Evolutionary conservation across 306 rosid species (phyloP), one percentile per base, ranked within the genome.

Genomic region (Dryas octopetala): DNA sequence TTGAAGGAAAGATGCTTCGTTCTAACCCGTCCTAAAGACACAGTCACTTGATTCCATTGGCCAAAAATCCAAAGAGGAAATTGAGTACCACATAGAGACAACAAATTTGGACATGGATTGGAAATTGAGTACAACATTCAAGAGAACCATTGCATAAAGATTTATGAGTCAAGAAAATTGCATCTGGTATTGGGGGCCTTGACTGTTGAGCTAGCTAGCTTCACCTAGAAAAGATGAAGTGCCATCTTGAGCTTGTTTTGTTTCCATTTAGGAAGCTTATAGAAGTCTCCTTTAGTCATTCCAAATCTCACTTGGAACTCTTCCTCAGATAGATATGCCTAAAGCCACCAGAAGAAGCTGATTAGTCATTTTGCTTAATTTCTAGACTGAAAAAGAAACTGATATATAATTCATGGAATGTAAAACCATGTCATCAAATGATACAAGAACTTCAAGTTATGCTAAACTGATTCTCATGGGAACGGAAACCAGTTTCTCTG

Each of bases 201-300:
- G 32, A 28, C 32, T 28, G 32, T 28, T 28, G 5, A 6, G 47
- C 47, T 19, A 70, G 67, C 58, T 59, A 41, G 47, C 72, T 57
- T 68, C 70, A 45, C 53, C 76, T 86, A 91, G 78, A 90, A 91
- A 45, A 94, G 94, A 83, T 88, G 79, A 17, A 91, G 85, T 9
- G 91, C 76, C 83, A 88, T 90, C 91, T 94, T 94, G 44, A 88
- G 82, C 86, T 94, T 94, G 95, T 94, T 94, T 73, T 94, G 98
- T 82, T 92, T 94, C 98, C 98, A 94, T 75, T 76, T 94, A 0
- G 98, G 93, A 65, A 94, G 98, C 90, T 82, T 85, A 80, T 87
- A 78, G 79, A 94, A 94, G 62, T 84, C 77, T 64, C 83, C 6
- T 85, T 87, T 90, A 62, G 76, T 78, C 93, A 88, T 87, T 74